Percentiles rank a stretch among this genome's conserved stretches.
Evolutionary conservation across 768 basidiomycete species (phyloP).

Genomic region (Amanita rimosa): DNA sequence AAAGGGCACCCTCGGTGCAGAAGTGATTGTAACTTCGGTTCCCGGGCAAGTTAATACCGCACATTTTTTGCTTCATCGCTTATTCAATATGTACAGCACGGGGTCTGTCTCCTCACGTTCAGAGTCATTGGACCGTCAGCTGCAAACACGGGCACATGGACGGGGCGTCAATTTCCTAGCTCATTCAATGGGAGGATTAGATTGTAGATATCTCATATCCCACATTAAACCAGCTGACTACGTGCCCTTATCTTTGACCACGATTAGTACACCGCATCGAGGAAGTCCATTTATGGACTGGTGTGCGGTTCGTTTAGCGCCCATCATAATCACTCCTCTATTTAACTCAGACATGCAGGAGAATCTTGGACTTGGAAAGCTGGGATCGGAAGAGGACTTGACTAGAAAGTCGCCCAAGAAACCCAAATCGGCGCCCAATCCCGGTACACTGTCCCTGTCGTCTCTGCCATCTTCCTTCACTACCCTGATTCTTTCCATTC

Average conservation of each 20-base stretch:
- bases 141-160: slow-evolving; percentile 55
- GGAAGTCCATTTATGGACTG: slow-evolving; percentile 99
- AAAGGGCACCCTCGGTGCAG: slow-evolving; percentile 72
- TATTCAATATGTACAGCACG: slow-evolving; percentile 44
- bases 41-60: slow-evolving; percentile 56
- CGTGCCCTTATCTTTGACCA: slow-evolving; percentile 77
- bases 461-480: slow-evolving; percentile 78
- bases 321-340: neutral
- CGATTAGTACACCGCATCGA: slow-evolving; percentile 86
- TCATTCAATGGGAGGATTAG: slow-evolving; percentile 97
- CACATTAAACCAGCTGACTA: slow-evolving; percentile 77
- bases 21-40: slow-evolving; percentile 93
- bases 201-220: slow-evolving; percentile 87
- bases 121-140: slow-evolving; percentile 57
- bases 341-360: slow-evolving; percentile 32
- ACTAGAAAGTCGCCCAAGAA: neutral
- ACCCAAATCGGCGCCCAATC: slow-evolving; percentile 4
- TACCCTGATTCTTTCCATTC: slow-evolving; percentile 72
- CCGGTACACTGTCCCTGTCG: slow-evolving; percentile 36
- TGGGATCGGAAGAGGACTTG: slow-evolving; percentile 14
- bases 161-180: slow-evolving; percentile 88
- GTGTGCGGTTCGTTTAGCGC: slow-evolving; percentile 60
- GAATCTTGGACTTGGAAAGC: slow-evolving; percentile 84
- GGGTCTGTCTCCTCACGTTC: slow-evolving; percentile 83
- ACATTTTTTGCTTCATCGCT: neutral